Evolutionary conservation across 2,329 filamentous ascomycete species (phyloP).

Genomic region (Phyllosticta citrichinensis): DNA sequence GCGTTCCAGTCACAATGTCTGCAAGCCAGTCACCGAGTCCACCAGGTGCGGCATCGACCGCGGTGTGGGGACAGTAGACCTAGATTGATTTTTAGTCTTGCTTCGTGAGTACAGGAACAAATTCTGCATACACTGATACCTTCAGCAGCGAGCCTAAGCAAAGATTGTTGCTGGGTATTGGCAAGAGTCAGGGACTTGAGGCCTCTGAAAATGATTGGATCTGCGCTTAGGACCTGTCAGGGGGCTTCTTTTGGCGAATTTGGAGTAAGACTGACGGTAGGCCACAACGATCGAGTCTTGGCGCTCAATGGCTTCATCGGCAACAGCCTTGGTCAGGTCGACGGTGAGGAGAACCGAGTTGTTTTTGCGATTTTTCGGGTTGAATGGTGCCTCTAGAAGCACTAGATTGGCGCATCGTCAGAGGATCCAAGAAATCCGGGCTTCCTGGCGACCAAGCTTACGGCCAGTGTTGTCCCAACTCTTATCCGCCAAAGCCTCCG

Average conservation of each 20-base stretch:
- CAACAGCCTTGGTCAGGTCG: conserved; percentile 81
- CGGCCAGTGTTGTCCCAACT: conserved; percentile 93
- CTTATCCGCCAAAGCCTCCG: conserved; percentile 77
- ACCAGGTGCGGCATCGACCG: conserved; percentile 73
- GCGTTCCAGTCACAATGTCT: conserved; percentile 62
- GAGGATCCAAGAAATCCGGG: neutral
- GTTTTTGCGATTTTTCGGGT: conserved; percentile 44
- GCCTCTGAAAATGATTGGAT: conserved; percentile 92
- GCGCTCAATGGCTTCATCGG: conserved; percentile 74
- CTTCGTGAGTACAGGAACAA: neutral
- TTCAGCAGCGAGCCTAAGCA: conserved; percentile 70
- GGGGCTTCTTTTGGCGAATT: neutral
- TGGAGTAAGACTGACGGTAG: conserved; percentile 57
- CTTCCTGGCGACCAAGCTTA: conserved; percentile 22
- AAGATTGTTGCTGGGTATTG: conserved; percentile 77
- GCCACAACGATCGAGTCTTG: conserved; percentile 72
- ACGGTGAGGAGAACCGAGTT: conserved; percentile 74
- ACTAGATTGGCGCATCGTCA: conserved; percentile 32
- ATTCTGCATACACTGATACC: conserved; percentile 58
- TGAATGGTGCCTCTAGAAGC: conserved; percentile 58
- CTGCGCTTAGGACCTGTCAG: conserved; percentile 38
- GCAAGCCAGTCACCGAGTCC: conserved; percentile 94
- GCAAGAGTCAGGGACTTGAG: conserved; percentile 78
- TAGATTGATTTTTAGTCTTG: conserved; percentile 10
- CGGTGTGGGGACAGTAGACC: conserved; percentile 90